Evolutionary conservation across 139 green algal species (phyloP).

Genomic region (Chlamydomonas eustigma): DNA sequence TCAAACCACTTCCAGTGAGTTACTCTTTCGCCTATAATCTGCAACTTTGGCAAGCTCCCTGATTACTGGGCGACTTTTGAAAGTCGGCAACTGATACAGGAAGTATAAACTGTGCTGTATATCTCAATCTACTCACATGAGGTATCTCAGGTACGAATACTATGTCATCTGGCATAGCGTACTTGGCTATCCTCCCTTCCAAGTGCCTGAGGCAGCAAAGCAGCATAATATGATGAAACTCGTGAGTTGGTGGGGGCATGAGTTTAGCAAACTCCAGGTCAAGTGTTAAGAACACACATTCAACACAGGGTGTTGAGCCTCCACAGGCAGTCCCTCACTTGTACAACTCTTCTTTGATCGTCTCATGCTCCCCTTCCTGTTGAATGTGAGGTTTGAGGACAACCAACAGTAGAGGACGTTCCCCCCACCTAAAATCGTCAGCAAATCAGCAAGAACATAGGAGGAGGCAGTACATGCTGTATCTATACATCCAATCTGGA

Average conservation of each 20-base stretch:
- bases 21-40: background rate
- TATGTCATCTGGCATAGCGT: constrained; percentile 43
- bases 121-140: constrained; percentile 26
- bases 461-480: too few relatives aligned
- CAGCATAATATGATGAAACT: too few relatives aligned
- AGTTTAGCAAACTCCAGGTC: too few relatives aligned
- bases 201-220: constrained; percentile 1
- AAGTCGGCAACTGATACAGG: background rate
- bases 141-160: constrained; percentile 71
- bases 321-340: constrained; percentile 32
- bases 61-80: background rate
- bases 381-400: constrained; percentile 17
- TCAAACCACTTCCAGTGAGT: background rate
- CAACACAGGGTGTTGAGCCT: too few relatives aligned
- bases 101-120: background rate
- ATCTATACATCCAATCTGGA: too few relatives aligned
- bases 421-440: constrained; percentile 4
- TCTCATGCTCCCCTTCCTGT: background rate
- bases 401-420: constrained; percentile 16
- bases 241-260: too few relatives aligned
- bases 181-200: constrained; percentile 35
- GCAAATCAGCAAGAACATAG: too few relatives aligned
- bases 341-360: constrained; percentile 18
- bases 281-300: too few relatives aligned
- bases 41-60: background rate